Percentiles rank a stretch among this genome's conserved stretches.
Evolutionary conservation across 331 rosid species (phyloP).

Genomic region (Ulmus americana): DNA sequence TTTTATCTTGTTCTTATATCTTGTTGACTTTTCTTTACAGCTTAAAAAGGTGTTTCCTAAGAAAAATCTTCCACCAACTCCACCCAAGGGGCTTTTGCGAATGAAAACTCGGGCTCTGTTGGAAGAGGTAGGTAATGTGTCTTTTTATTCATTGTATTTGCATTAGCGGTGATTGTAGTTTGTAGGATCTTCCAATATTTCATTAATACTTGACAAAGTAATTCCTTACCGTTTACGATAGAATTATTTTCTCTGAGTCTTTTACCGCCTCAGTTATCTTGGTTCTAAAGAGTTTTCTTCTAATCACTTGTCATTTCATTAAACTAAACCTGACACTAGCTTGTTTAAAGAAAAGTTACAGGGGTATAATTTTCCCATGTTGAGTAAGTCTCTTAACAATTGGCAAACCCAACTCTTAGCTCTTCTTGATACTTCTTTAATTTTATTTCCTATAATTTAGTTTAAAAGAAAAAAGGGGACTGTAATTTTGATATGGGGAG

Average conservation of each 20-base stretch:
- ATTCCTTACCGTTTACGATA: background rate
- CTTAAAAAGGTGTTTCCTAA: conserved; percentile 57
- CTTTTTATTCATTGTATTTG: conserved; percentile 11
- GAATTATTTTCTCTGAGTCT: background rate
- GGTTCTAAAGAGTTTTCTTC: too few relatives aligned
- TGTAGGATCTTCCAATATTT: background rate
- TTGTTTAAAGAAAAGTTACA: too few relatives aligned
- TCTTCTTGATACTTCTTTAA: too few relatives aligned
- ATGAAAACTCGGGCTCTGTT: conserved; percentile 68
- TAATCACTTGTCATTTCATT: too few relatives aligned
- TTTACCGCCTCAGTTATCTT: too few relatives aligned
- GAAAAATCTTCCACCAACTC: conserved; percentile 68
- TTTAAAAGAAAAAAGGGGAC: too few relatives aligned
- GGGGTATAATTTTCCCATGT: too few relatives aligned
- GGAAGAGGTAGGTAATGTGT: conserved; percentile 66
- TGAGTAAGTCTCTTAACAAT: too few relatives aligned
- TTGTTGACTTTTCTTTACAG: conserved; percentile 35
- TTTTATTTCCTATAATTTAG: too few relatives aligned
- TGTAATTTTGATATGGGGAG: too few relatives aligned
- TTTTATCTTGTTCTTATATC: conserved; percentile 4
- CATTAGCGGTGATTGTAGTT: conserved; percentile 6
- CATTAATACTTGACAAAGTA: background rate
- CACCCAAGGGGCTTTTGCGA: conserved; percentile 77
- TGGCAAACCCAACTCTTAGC: too few relatives aligned
- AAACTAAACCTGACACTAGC: too few relatives aligned